Percentiles rank a stretch among this genome's conserved stretches.
Conservation (phyloP, 1,284 basidiomycete species). For the Ceratobasidium sp. region DNA sequence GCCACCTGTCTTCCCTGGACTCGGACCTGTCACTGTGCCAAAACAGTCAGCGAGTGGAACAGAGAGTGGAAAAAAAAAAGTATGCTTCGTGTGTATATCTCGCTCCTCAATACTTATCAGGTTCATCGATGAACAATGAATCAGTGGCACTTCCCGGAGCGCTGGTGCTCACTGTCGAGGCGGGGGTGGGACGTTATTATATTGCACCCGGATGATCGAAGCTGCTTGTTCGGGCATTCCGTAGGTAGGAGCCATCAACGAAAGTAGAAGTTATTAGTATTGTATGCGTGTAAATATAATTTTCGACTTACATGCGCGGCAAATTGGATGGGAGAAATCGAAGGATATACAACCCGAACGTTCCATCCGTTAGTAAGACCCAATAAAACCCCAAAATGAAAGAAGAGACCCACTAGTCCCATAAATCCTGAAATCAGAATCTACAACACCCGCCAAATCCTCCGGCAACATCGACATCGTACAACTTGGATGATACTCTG, state of each 20-base stretch:
- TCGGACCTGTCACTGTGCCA: conserved; percentile 55
- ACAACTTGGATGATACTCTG: conserved; percentile 68
- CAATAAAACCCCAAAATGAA: background rate
- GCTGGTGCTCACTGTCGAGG: conserved; percentile 35
- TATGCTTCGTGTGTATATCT: conserved; percentile 62
- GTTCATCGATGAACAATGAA: background rate
- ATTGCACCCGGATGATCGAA: conserved; percentile 67
- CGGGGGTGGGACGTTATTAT: conserved; percentile 58
- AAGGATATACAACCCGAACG: conserved; percentile 68
- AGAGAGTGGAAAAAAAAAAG: conserved; percentile 54
- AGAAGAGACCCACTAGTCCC: conserved; percentile 59
- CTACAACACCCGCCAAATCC: conserved; percentile 74
- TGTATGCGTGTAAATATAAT: too few relatives aligned
- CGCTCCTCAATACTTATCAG: background rate
- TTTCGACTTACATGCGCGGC: conserved; percentile 66
- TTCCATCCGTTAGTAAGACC: conserved; percentile 55
- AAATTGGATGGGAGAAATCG: conserved; percentile 67
- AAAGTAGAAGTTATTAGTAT: conserved; percentile 26
- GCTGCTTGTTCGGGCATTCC: conserved; percentile 79
- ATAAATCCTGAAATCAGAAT: conserved; percentile 72
- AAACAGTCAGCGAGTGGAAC: conserved; percentile 51
- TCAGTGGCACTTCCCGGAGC: conserved; percentile 49
- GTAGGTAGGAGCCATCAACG: conserved; percentile 72
- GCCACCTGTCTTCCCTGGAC: conserved; percentile 58
- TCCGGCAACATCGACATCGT: conserved; percentile 75